Conservation (phyloP, 106 monocot genomes). For the Apostasia shenzhenica region DNA sequence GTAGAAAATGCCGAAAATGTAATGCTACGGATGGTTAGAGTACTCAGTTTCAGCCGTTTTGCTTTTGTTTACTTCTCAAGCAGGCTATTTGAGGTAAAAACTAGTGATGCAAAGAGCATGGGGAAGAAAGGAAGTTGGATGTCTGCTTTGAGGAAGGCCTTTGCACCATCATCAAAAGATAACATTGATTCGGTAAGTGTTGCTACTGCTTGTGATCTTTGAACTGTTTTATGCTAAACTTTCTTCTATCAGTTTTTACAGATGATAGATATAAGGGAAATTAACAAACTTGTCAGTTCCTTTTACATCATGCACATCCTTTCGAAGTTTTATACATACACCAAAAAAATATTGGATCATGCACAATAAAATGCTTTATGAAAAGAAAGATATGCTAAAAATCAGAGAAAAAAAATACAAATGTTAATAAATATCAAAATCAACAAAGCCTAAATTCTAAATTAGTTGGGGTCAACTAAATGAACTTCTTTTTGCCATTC, state of each 20-base stretch:
- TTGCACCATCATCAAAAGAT: slow-evolving; percentile 56
- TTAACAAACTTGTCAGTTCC: background rate
- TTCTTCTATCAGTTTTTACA: background rate
- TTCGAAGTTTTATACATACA: background rate
- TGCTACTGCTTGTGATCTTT: background rate
- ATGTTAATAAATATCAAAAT: no score
- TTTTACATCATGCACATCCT: background rate
- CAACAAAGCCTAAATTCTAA: no score
- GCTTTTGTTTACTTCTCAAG: background rate
- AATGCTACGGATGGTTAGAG: background rate
- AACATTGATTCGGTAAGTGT: slow-evolving; percentile 27
- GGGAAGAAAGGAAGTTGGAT: slow-evolving; percentile 88
- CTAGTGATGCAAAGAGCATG: slow-evolving; percentile 46
- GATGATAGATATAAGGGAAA: background rate
- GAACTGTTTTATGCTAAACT: background rate
- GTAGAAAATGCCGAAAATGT: background rate
- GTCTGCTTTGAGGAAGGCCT: slow-evolving; percentile 62
- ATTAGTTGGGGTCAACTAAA: no score
- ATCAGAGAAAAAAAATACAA: no score
- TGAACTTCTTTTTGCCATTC: no score
- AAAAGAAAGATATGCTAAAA: no score
- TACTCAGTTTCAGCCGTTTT: background rate
- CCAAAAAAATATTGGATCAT: no score
- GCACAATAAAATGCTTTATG: no score
- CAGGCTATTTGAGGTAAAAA: slow-evolving; percentile 7